Evolutionary conservation across 1,284 basidiomycete species (phyloP).

Genomic region (Ceratobasidium sp.): DNA sequence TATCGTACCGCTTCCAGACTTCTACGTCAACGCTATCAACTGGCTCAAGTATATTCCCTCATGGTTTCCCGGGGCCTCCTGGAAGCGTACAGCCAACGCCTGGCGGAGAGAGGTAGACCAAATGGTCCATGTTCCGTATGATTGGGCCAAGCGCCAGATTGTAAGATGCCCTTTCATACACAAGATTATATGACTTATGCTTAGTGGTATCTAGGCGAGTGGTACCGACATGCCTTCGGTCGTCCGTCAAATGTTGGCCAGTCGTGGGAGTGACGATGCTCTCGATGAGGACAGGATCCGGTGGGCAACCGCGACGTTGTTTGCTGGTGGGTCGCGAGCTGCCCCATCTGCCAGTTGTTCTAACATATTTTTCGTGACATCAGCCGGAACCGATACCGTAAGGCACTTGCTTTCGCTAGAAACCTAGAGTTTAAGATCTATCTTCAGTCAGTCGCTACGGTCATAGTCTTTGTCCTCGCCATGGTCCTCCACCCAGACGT

Average conservation of each 20-base stretch:
- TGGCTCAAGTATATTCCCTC: conserved; percentile 38
- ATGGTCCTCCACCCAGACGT: conserved; percentile 43
- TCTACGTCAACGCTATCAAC: conserved; percentile 15
- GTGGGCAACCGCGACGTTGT: conserved; percentile 19
- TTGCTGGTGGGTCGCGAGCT: background rate
- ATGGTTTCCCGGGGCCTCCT: conserved; percentile 39
- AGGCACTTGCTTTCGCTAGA: background rate
- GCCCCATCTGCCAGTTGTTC: background rate
- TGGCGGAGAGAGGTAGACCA: conserved; percentile 27
- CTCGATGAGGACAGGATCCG: background rate
- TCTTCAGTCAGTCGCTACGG: conserved; percentile 10
- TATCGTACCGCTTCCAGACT: background rate
- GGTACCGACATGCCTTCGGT: conserved; percentile 8
- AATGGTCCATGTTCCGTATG: conserved; percentile 13
- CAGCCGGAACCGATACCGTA: conserved; percentile 29
- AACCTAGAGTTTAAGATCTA: background rate
- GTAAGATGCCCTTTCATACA: background rate
- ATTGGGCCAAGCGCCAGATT: conserved; percentile 23
- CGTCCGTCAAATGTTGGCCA: background rate
- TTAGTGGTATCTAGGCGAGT: background rate
- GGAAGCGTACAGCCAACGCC: conserved; percentile 35
- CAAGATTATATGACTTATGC: background rate
- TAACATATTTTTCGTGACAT: background rate
- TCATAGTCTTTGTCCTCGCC: conserved; percentile 38
- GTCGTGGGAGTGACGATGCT: background rate